phyloP scores from a whole-genome alignment of 371 early-diverging fungal genomes.

The Choanephora cucurbitarum region DNA sequence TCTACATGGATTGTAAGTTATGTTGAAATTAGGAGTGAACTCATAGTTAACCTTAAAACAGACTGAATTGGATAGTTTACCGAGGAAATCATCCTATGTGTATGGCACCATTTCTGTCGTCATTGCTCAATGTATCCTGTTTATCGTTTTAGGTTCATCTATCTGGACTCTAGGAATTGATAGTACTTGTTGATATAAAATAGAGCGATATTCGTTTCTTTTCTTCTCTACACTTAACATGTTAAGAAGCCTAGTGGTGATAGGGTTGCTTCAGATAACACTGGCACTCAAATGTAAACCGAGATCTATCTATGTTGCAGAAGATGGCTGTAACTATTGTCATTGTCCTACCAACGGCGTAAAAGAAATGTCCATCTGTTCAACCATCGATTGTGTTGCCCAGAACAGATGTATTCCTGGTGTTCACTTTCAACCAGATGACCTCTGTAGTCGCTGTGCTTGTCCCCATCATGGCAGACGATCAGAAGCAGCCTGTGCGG shows the following conservation, averaged over 20 bases:
- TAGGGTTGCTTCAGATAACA: neutral
- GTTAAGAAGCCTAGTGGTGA: too few relatives aligned
- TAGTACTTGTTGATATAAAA: constrained; percentile 11
- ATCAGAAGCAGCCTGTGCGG: constrained; percentile 8
- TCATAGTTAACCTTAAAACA: constrained; percentile 11
- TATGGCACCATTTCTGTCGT: constrained; percentile 54
- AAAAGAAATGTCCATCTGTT: neutral
- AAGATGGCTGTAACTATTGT: constrained; percentile 7
- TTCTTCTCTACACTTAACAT: too few relatives aligned
- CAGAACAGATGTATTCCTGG: constrained; percentile 1
- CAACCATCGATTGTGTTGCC: neutral
- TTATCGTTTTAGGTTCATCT: constrained; percentile 53
- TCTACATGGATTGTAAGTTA: constrained; percentile 67
- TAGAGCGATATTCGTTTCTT: too few relatives aligned
- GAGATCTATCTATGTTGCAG: neutral
- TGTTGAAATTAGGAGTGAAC: neutral
- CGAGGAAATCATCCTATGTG: constrained; percentile 37
- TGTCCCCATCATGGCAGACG: constrained; percentile 6
- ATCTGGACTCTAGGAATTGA: constrained; percentile 52
- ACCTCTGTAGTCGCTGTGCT: constrained; percentile 1
- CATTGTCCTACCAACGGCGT: constrained; percentile 1
- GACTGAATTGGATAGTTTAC: constrained; percentile 49
- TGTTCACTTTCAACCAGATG: neutral
- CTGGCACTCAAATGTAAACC: neutral
- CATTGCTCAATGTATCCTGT: constrained; percentile 50